Evolutionary conservation across 352 stramenopile genomes (phyloP).

Genomic region (Phytopythium ostracodes): DNA sequence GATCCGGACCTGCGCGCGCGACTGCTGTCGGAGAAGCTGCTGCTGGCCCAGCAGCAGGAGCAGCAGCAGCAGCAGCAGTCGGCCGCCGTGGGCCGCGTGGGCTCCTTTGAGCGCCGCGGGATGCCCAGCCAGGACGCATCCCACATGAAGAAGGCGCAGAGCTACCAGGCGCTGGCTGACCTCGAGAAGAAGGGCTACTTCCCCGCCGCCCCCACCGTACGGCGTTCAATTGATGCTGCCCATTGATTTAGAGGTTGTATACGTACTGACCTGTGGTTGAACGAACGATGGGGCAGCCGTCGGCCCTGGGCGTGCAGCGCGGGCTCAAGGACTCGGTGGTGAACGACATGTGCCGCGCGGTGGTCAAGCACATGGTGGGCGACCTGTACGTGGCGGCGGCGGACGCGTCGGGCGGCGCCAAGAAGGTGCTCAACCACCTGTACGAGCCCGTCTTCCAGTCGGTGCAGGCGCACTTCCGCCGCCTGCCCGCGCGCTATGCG

Average conservation of each 20-base stretch:
- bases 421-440: constrained; percentile 82
- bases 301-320: constrained; percentile 72
- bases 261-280: no score
- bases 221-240: no score
- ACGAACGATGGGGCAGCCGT: constrained; percentile 44
- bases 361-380: constrained; percentile 88
- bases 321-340: constrained; percentile 84
- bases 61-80: no score
- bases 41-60: constrained; percentile 3
- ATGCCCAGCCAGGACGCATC: constrained; percentile 14
- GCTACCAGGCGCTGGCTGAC: constrained; percentile 75
- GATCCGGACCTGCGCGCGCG: constrained; percentile 54
- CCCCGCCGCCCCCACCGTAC: constrained; percentile 56
- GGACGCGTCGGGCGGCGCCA: constrained; percentile 46
- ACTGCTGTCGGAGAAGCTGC: constrained; percentile 61
- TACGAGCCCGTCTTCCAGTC: constrained; percentile 85
- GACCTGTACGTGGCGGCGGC: constrained; percentile 80
- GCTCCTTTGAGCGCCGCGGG: constrained; percentile 49
- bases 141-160: constrained; percentile 73
- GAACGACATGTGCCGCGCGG: constrained; percentile 85
- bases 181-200: constrained; percentile 86
- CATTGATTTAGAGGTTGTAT: no score
- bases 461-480: constrained; percentile 79
- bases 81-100: constrained; percentile 21
- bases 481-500: constrained; percentile 76